A percentile compares a stretch with the other conserved stretches of the same genome.
Evolutionary conservation across 352 stramenopile genomes (phyloP).

Genomic region (Plasmopara viticola): DNA sequence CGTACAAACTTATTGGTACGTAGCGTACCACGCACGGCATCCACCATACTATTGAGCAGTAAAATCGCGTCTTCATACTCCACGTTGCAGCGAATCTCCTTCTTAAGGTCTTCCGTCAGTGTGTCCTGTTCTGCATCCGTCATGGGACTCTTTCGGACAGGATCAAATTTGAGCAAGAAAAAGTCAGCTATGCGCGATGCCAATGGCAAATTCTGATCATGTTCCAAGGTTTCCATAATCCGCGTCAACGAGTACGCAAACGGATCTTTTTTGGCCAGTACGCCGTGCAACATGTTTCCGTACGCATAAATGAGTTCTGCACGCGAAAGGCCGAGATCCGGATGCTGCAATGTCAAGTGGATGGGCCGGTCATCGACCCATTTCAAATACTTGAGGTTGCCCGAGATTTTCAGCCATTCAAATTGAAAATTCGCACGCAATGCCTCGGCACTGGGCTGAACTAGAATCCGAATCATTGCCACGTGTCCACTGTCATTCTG

Average conservation of each 20-base stretch:
- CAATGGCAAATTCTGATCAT: conserved; percentile 85
- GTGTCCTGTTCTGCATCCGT: conserved; percentile 39
- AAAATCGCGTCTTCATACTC: conserved; percentile 68
- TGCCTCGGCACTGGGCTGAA: conserved; percentile 57
- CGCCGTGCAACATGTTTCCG: conserved; percentile 92
- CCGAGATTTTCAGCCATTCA: conserved; percentile 77
- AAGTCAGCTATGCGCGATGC: conserved; percentile 92
- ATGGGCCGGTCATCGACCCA: conserved; percentile 81
- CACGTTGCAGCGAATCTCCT: conserved; percentile 67
- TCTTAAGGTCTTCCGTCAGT: conserved; percentile 47
- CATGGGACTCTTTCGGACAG: conserved; percentile 31
- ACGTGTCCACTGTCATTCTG: conserved; percentile 51
- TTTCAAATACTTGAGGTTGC: conserved; percentile 87
- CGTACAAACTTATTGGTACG: conserved; percentile 81
- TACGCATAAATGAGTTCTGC: conserved; percentile 95
- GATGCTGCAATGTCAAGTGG: conserved; percentile 72
- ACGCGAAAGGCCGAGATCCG: conserved; percentile 87
- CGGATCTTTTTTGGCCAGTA: conserved; percentile 91
- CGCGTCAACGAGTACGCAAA: conserved; percentile 93
- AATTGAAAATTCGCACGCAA: conserved; percentile 45
- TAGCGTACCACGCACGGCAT: conserved; percentile 66
- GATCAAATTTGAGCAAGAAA: conserved; percentile 89
- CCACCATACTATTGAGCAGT: conserved; percentile 72
- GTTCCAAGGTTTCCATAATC: conserved; percentile 91
- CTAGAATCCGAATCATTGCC: conserved; percentile 77